These are phyloP conservation scores for Curvularia verruculosa DNA, from an alignment of 2,329 filamentous ascomycete species.

Conservation along the genomic window DNA sequence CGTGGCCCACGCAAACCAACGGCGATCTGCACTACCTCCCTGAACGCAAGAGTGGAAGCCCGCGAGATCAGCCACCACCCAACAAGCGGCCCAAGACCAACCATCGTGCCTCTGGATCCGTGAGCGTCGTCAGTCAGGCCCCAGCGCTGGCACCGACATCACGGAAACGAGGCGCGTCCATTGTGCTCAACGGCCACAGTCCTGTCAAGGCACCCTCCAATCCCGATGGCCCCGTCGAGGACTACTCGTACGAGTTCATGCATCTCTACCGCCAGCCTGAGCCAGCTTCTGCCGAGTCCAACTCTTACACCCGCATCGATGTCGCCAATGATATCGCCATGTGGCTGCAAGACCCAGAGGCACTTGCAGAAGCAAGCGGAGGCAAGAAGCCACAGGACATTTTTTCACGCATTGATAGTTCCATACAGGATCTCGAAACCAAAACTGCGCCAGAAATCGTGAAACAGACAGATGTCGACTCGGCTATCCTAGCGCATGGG, in stretches of 20 bases:
- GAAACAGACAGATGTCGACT: conserved; percentile 60
- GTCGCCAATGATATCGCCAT: conserved; percentile 75
- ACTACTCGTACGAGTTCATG: conserved; percentile 77
- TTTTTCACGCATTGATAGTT: conserved; percentile 66
- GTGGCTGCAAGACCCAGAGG: conserved; percentile 78
- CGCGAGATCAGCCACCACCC: conserved; percentile 64
- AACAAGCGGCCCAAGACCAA: conserved; percentile 81
- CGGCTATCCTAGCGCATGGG: conserved; percentile 57
- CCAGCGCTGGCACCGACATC: conserved; percentile 67
- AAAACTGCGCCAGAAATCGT: conserved; percentile 58
- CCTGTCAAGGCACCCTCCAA: conserved; percentile 77
- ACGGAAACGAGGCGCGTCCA: conserved; percentile 66
- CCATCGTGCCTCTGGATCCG: conserved; percentile 78
- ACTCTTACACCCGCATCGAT: conserved; percentile 76
- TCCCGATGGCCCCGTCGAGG: conserved; percentile 68
- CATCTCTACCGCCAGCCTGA: conserved; percentile 71
- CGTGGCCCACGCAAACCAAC: conserved; percentile 63
- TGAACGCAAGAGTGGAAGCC: conserved; percentile 58
- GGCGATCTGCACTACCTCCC: conserved; percentile 59
- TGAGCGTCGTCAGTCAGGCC: conserved; percentile 70
- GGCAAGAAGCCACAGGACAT: conserved; percentile 68
- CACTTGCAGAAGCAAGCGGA: conserved; percentile 70
- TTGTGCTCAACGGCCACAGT: conserved; percentile 68
- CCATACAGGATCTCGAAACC: conserved; percentile 60
- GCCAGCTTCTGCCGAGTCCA: conserved; percentile 66